phyloP scores from a whole-genome alignment of 306 rosid genomes.

The Prunus campanulata region DNA sequence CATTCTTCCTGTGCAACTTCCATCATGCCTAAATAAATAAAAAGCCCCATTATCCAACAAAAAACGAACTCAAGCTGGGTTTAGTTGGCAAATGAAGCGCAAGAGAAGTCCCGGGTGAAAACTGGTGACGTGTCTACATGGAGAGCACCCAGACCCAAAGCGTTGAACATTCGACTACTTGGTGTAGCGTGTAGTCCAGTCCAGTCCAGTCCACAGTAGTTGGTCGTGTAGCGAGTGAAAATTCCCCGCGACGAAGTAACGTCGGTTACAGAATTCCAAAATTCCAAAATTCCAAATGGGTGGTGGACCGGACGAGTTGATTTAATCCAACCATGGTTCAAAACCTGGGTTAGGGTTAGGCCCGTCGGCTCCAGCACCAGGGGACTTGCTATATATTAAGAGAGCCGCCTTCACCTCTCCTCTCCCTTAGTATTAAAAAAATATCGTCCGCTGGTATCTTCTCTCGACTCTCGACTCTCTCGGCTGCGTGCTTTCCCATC shows the following conservation, averaged over 20 bases:
- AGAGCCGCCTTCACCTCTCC: background rate
- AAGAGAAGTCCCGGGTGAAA: too few relatives aligned
- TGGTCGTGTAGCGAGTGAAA: background rate
- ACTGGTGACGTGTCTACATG: too few relatives aligned
- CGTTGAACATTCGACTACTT: too few relatives aligned
- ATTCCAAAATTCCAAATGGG: background rate
- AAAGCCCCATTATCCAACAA: too few relatives aligned
- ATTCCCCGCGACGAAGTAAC: background rate
- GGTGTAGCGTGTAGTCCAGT: too few relatives aligned
- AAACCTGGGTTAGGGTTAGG: conserved; percentile 10
- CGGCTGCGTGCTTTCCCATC: conserved; percentile 5
- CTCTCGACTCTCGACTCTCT: background rate
- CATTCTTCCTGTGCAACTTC: too few relatives aligned
- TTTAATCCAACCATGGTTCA: conserved; percentile 2
- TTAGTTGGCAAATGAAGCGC: too few relatives aligned
- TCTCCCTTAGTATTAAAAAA: background rate
- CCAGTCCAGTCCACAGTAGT: too few relatives aligned
- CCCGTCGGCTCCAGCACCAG: background rate
- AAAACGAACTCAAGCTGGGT: too few relatives aligned
- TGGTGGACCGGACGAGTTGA: background rate
- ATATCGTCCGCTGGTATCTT: background rate
- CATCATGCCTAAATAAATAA: too few relatives aligned
- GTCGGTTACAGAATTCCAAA: background rate
- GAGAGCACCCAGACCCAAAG: too few relatives aligned
- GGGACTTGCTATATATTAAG: background rate